Percentiles rank a stretch among this genome's conserved stretches.
Evolutionary conservation across 179 eudicot genomes (phyloP).

Genomic region (Beta lomatogona): DNA sequence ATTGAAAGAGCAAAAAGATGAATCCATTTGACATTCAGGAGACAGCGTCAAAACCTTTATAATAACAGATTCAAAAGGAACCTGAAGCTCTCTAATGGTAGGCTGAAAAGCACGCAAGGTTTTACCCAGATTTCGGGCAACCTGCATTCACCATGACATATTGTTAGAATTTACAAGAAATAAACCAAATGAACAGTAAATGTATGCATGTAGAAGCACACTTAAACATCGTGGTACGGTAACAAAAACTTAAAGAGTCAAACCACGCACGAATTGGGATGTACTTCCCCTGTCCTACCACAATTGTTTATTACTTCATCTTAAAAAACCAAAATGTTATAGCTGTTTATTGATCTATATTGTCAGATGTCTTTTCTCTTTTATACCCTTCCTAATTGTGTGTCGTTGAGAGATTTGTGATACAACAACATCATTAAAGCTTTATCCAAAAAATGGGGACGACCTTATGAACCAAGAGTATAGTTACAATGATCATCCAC

Average conservation of each 20-base stretch:
- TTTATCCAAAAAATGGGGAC: no score
- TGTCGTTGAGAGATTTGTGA: background rate
- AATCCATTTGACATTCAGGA: slow-evolving; percentile 7
- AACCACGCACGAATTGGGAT: background rate
- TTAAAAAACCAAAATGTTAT: no score
- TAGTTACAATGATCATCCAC: no score
- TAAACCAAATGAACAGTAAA: background rate
- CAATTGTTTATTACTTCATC: background rate
- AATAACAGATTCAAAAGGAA: slow-evolving; percentile 21
- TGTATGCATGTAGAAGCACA: background rate
- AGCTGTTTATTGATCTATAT: background rate
- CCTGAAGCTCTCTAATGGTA: slow-evolving; percentile 96
- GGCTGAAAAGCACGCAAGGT: slow-evolving; percentile 94
- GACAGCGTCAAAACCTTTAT: background rate
- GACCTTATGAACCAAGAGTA: no score
- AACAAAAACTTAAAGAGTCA: background rate
- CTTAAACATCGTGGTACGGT: background rate
- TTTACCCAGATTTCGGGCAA: slow-evolving; percentile 87
- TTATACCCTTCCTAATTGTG: background rate
- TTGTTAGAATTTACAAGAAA: background rate
- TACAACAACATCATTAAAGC: no score
- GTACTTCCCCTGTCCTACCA: background rate
- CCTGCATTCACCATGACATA: slow-evolving; percentile 49
- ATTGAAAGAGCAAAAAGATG: slow-evolving; percentile 15
- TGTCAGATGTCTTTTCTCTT: background rate